These are phyloP conservation scores for Colletotrichum tamarilloi DNA, from an alignment of 2,329 filamentous ascomycete species.

Conservation along the genomic window DNA sequence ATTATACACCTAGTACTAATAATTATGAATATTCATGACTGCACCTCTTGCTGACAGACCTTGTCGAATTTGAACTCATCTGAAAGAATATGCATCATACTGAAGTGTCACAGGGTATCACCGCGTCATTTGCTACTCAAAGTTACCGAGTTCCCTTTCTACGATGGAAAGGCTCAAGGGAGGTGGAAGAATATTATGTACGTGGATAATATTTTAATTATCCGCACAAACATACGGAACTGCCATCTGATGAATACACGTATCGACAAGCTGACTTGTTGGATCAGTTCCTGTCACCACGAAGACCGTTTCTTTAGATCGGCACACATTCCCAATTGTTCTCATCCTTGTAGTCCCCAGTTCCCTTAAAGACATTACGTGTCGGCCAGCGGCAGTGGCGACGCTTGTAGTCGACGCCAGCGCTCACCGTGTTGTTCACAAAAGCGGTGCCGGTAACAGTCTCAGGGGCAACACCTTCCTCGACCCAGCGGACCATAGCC, in stretches of 20 bases:
- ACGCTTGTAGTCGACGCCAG: slow-evolving; percentile 44
- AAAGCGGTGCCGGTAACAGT: slow-evolving; percentile 47
- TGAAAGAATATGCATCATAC: too few relatives aligned
- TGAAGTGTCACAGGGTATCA: too few relatives aligned
- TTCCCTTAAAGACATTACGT: slow-evolving; percentile 43
- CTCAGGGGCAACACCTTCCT: slow-evolving; percentile 53
- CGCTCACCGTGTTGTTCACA: slow-evolving; percentile 39
- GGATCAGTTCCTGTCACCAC: too few relatives aligned
- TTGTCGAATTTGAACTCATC: too few relatives aligned
- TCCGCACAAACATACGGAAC: too few relatives aligned
- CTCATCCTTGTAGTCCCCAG: slow-evolving; percentile 24
- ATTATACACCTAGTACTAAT: neutral
- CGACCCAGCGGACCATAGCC: slow-evolving; percentile 60
- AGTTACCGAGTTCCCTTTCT: too few relatives aligned
- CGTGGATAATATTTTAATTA: too few relatives aligned
- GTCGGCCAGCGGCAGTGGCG: slow-evolving; percentile 48
- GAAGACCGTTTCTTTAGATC: neutral
- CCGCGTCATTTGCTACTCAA: too few relatives aligned
- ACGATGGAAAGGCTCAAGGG: too few relatives aligned
- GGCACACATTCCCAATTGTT: slow-evolving; percentile 31
- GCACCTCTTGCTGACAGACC: neutral
- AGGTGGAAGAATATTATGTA: too few relatives aligned
- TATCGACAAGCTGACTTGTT: neutral
- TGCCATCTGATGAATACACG: too few relatives aligned
- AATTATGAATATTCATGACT: neutral